Base-by-base conservation (phyloP, 2,329 filamentous ascomycete genomes). In the Graphilbum fragrans region DNA sequence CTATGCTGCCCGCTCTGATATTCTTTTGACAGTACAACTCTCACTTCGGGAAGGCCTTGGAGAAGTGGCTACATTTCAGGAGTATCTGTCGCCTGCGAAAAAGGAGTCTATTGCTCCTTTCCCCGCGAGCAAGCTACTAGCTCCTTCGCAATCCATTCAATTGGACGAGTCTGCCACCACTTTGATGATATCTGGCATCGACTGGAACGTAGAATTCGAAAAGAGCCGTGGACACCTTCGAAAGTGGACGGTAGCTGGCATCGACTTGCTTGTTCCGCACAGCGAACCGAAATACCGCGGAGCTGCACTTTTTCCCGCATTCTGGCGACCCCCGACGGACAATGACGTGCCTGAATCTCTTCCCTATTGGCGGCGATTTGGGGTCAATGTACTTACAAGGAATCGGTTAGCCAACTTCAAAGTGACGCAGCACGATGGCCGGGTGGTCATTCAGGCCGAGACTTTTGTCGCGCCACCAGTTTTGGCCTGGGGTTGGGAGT, bases 261-360 rank as follows among this genome's bases (percentile, higher is more conserved):
- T 55, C 27, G 38, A 55, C 0, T 45, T 71, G 0, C 53, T 70
- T 11, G 57, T 51, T 8, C 38, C 50, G 21, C 31, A 19, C 32
- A 6, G 16, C 32, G 32, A 4, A 32, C 5, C 21, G 32, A 12
- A 8, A 20, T 9, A 2, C 5, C 2, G 11, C 62, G 49, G 55
- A 8, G 55, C 58, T 4, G 65, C 62, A 19, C 54, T 67, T 16
- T 50, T 56, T 9, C 64, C 72, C 2, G 61, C 64, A 6, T 74
- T 82, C 57, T 82, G 76, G 68, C 73, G 78, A 5, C 72, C 78
- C 0, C 67, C 70, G 14, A 82, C 77, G 0, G 74, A 83, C 55
- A 83, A 83, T 50, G 79, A 83, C 50, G 59, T 62, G 0, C 65
- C 70, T 0, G 52, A 58, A 16, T 70, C 73, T 11, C 63, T 70